These are phyloP conservation scores for Paxillus rubicundulus DNA, from an alignment of 768 basidiomycete genomes.

Conservation along the genomic window DNA sequence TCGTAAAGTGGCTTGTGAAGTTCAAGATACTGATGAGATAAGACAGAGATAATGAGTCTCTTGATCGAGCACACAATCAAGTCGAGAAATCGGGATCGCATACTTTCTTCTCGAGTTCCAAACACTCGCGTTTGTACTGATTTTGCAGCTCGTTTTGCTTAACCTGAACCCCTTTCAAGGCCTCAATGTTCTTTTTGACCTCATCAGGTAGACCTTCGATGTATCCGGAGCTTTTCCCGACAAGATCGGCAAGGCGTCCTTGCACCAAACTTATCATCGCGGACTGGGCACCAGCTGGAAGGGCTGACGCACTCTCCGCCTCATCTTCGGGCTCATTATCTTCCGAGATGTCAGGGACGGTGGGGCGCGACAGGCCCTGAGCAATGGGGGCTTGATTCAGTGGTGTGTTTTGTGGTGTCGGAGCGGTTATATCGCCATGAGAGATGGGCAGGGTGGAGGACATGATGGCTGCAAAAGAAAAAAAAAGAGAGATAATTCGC, in stretches of 20 bases:
- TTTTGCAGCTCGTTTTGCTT: constrained; percentile 90
- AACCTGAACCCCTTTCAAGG: constrained; percentile 89
- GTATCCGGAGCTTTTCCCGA: constrained; percentile 93
- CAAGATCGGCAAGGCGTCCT: constrained; percentile 75
- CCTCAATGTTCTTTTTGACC: constrained; percentile 84
- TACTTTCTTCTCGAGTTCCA: constrained; percentile 96
- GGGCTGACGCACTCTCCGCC: constrained; percentile 40
- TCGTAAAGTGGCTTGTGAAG: constrained; percentile 84
- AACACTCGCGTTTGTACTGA: constrained; percentile 89
- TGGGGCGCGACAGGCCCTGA: constrained; percentile 77
- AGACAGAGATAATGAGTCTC: constrained; percentile 3
- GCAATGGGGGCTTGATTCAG: constrained; percentile 79
- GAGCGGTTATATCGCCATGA: constrained; percentile 66
- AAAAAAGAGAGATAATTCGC: constrained; percentile 24
- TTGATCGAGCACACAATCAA: constrained; percentile 14
- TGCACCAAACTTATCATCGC: constrained; percentile 87
- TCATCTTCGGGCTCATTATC: constrained; percentile 71
- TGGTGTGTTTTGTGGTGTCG: constrained; percentile 93
- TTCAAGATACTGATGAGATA: constrained; percentile 56
- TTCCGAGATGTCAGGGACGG: constrained; percentile 85
- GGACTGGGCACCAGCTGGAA: constrained; percentile 47
- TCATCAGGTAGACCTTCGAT: constrained; percentile 82
- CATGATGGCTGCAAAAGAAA: constrained; percentile 44
- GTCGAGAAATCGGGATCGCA: constrained; percentile 20
- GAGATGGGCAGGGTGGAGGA: constrained; percentile 68